Base-by-base conservation (phyloP, 495 filamentous ascomycete species). In the Aspergillus carlsbadensis region DNA sequence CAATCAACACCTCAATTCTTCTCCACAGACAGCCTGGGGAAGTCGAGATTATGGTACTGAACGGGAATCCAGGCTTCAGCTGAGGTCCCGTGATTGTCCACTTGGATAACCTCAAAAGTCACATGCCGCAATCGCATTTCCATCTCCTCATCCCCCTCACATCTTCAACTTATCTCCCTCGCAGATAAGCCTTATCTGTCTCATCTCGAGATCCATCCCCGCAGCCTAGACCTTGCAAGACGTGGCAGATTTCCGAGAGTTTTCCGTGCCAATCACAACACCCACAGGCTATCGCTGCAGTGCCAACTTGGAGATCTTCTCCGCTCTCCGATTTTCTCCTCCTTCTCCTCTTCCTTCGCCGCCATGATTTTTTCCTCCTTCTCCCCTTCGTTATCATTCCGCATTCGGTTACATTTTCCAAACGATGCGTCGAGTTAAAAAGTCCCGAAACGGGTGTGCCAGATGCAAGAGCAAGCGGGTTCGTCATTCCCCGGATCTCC, bases 401-500 rank as follows among this genome's bases (percentile, higher is more conserved):
- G 35, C 21, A 21, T 37, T 42, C 10, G 26, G 37, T 13, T 36
- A 39, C 44, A 17, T 17, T 31, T 34, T 48, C 44, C 49, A 41
- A 42, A 60, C 24, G 54, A 78, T 78, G 75, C 71, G 75, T 41
- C 67, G 75, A 51, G 73, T 78, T 44, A 78, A 76, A 60, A 78
- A 78, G 44, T 78, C 75, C 49, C 71, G 75, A 14, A 73, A 75
- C 52, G 75, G 75, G 13, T 78, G 75, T 63, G 70, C 71, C 14
- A 59, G 77, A 42, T 81, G 78, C 63, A 81, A 81, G 64, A 78
- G 71, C 61, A 80, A 81, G 70, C 68, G 78, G 58, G 78, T 79
- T 48, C 45, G 68, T 69, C 54, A 13, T 15, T n/a, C 21, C 26
- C 39, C 11, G 24, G 31, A 14, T 34, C 33, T 43, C 37, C 22